Conservation (phyloP, 2,329 filamentous ascomycete genomes). For the Rhexocercosporidium sp. region DNA sequence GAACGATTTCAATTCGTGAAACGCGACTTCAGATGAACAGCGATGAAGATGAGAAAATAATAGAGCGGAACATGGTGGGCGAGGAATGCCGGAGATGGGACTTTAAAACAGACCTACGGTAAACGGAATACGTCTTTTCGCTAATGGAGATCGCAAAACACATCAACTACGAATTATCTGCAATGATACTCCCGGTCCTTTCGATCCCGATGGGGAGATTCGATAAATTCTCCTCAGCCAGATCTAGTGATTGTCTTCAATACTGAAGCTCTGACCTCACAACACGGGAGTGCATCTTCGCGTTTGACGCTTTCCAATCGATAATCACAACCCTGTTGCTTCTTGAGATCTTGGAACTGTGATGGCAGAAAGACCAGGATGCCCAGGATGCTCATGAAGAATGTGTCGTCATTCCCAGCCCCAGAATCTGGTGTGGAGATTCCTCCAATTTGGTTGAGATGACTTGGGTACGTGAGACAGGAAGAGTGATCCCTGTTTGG, state of each 20-base stretch:
- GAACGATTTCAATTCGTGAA: not conserved
- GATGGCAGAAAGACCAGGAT: not conserved
- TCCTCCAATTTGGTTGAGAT: not conserved
- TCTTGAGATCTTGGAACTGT: not conserved
- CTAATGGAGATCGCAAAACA: too few species aligned
- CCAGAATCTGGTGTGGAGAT: not conserved
- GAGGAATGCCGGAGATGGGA: not conserved
- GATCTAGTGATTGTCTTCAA: not conserved
- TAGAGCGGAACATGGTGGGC: not conserved
- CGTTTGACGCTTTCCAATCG: not conserved
- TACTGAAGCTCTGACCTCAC: not conserved
- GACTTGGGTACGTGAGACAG: too few species aligned
- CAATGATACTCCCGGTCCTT: not conserved
- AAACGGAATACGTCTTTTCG: too few species aligned
- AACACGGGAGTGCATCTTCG: too few species aligned
- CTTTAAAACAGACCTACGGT: not conserved
- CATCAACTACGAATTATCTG: not conserved
- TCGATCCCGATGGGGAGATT: not conserved
- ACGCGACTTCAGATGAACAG: not conserved
- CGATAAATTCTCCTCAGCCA: too few species aligned
- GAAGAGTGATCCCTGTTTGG: too few species aligned
- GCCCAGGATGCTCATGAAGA: not conserved
- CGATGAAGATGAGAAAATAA: not conserved
- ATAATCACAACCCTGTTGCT: not conserved
- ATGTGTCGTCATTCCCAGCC: slow-evolving; percentile 4